phyloP scores from a whole-genome alignment of 495 filamentous ascomycete genomes.

The Cercophora scortea region DNA sequence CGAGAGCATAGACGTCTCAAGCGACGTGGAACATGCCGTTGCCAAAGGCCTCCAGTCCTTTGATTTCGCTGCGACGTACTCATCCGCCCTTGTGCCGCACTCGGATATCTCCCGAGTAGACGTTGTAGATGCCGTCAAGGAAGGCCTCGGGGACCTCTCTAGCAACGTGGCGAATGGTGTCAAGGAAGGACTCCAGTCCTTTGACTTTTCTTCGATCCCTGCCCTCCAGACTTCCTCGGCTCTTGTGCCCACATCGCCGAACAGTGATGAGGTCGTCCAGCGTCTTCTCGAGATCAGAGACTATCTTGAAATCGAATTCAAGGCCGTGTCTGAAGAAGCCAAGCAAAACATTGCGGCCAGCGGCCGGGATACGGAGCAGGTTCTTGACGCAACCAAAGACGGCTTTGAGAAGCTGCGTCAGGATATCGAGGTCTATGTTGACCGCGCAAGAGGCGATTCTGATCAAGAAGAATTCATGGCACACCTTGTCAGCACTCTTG shows the following conservation, averaged over 20 bases:
- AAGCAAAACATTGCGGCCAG: constrained; percentile 68
- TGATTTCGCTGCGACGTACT: constrained; percentile 12
- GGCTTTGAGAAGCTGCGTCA: constrained; percentile 71
- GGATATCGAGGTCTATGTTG: constrained; percentile 75
- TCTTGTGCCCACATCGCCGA: constrained; percentile 22
- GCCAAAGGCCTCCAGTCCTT: constrained; percentile 11
- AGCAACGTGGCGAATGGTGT: constrained; percentile 12
- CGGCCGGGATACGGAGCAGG: constrained; percentile 70
- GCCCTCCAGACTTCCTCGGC: constrained; percentile 9
- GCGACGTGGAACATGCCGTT: constrained; percentile 8
- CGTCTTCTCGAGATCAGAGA: constrained; percentile 69
- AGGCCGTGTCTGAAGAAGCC: constrained; percentile 50
- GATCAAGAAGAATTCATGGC: constrained; percentile 73
- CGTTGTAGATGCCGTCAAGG: constrained; percentile 20
- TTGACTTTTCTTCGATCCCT: constrained; percentile 9
- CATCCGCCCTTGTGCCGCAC: constrained; percentile 11
- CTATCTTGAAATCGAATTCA: constrained; percentile 60
- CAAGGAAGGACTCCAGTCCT: constrained; percentile 9
- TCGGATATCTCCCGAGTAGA: constrained; percentile 12
- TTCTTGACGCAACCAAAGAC: constrained; percentile 78
- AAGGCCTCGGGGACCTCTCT: constrained; percentile 13
- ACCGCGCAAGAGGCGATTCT: constrained; percentile 55
- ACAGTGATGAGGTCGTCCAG: constrained; percentile 57
- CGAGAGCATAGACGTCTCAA: constrained; percentile 15
- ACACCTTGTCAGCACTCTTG: constrained; percentile 63